phyloP scores from a whole-genome alignment of 345 rosid species.

The Eucalyptus brandiana region DNA sequence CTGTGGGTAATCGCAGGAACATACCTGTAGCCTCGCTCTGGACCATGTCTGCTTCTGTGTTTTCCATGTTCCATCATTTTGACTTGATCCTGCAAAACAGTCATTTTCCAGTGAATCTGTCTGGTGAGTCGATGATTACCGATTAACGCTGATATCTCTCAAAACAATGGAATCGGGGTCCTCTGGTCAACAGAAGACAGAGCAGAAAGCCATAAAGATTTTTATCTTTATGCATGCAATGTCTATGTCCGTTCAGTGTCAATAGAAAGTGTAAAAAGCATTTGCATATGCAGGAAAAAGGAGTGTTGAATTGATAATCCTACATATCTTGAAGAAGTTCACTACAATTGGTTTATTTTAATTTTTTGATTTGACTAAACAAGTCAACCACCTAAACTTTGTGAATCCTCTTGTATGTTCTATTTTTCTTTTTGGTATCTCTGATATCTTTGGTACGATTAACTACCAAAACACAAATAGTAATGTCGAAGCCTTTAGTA shows the following conservation, averaged over 20 bases:
- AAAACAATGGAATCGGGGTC: neutral
- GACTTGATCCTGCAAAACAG: neutral
- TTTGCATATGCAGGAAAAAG: neutral
- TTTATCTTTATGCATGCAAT: neutral
- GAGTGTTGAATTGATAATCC: neutral
- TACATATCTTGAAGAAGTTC: neutral
- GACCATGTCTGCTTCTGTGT: constrained; percentile 22
- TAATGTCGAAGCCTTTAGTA: neutral
- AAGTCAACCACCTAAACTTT: neutral
- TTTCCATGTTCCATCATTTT: constrained; percentile 21
- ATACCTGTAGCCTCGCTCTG: constrained; percentile 33
- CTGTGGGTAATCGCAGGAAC: constrained; percentile 16
- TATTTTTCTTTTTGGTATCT: neutral
- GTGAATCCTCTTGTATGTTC: neutral
- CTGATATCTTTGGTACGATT: neutral
- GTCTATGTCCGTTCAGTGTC: neutral
- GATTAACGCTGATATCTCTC: neutral
- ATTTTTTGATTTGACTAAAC: neutral
- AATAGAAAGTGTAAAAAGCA: neutral
- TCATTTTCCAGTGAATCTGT: neutral
- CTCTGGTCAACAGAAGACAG: neutral
- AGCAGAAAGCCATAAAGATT: neutral
- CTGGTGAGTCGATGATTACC: constrained; percentile 1
- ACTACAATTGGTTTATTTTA: neutral
- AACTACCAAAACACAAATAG: neutral